Base-by-base conservation (phyloP, 768 basidiomycete genomes). In the Megacollybia marginata region DNA sequence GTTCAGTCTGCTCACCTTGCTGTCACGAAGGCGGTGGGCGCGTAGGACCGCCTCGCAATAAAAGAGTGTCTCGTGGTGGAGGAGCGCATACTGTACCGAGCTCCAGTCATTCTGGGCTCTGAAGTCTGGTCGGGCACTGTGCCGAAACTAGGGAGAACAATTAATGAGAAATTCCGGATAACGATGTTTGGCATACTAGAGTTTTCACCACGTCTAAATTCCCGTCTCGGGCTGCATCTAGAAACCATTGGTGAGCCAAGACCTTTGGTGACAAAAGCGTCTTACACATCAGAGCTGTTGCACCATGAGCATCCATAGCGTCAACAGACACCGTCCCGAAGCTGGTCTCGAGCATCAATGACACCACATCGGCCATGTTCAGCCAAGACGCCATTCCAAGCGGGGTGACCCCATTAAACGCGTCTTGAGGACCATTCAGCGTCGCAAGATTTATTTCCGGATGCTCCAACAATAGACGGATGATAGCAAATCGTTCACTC, bases 201-300 rank as follows among this genome's bases (percentile, higher is more conserved):
- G 73, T 66, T 53, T 77, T 72, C 8, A 83, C 83, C n/a, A 88
- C 83, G 48, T 82, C 74, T 38, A 82, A 60, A 55, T 74, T 77
- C 43, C 83, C 80, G 63, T 91, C 88, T 50, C 88, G 80, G 43
- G 85, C 78, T 31, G 88, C 86, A 65, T 90, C 88, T 91, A 60
- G 50, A 54, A 47, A 47, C 54, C 53, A 54, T 44, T 32, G 48
- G 23, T 9, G 46, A 9, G 33, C 9, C 1, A 47, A 44, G 44
- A 36, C 51, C 49, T 44, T 48, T 46, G 52, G 44, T 53, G 48
- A 42, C 34, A 42, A 46, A 35, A 53, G 48, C 28, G 20, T 71
- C 83, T 68, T 71, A 91, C 88, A 91, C 88, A 91, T 91, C 52
- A 91, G 70, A 6, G 88, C 80, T 23, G 88, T 91, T 19, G 84